These are phyloP conservation scores for Amanita fuliginea DNA, from an alignment of 768 basidiomycete genomes.

Conservation along the genomic window DNA sequence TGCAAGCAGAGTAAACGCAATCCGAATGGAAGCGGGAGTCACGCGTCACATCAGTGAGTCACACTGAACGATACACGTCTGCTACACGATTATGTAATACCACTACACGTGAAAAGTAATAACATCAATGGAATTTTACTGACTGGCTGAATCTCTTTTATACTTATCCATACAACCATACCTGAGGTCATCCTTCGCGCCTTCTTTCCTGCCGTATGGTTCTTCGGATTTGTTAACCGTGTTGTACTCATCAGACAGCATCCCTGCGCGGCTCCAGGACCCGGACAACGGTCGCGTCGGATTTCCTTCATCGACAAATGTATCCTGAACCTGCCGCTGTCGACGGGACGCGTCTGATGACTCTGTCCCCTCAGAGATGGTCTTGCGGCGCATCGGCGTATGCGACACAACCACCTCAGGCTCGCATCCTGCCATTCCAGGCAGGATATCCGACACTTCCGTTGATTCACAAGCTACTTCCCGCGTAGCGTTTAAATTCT, in stretches of 20 bases:
- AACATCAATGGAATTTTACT: neutral
- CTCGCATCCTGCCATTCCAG: neutral
- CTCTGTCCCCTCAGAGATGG: neutral
- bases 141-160: neutral
- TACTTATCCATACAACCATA: slow-evolving; percentile 7
- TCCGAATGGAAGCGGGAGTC: too few species aligned
- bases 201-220: slow-evolving; percentile 5
- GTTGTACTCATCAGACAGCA: slow-evolving; percentile 4
- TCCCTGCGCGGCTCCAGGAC: slow-evolving; percentile 5
- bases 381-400: neutral
- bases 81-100: too few species aligned
- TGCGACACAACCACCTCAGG: slow-evolving; percentile 1
- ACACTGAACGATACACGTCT: too few species aligned
- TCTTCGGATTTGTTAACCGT: slow-evolving; percentile 4
- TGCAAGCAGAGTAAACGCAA: too few species aligned
- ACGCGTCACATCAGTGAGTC: too few species aligned
- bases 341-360: neutral
- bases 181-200: slow-evolving; percentile 3
- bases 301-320: neutral
- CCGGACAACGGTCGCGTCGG: neutral
- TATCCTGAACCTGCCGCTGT: neutral
- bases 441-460: neutral
- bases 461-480: neutral
- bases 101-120: too few species aligned
- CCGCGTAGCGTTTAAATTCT: slow-evolving; percentile 2